Conservation (phyloP, 257 asterid species). For the Craterostigma plantagineum region DNA sequence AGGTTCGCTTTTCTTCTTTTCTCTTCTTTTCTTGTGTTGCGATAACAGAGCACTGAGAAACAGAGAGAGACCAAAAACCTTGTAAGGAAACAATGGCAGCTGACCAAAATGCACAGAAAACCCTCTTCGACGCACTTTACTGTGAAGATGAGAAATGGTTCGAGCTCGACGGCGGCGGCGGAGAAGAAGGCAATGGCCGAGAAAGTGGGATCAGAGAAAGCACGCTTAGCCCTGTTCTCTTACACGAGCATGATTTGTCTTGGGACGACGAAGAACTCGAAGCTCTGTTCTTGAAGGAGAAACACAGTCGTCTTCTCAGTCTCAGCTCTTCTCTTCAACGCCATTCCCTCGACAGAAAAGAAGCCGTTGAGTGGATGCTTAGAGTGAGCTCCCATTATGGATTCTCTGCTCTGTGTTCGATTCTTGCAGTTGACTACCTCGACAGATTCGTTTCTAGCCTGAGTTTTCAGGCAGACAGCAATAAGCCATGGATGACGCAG, state of each 20-base stretch:
- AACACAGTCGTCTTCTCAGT: conserved; percentile 13
- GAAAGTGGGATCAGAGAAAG: conserved; percentile 6
- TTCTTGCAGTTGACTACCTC: conserved; percentile 57
- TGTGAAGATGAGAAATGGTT: conserved; percentile 43
- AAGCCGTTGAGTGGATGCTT: conserved; percentile 54
- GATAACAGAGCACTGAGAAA: conserved; percentile 17
- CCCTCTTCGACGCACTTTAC: conserved; percentile 30
- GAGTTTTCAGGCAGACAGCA: conserved; percentile 14
- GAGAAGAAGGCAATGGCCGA: not conserved
- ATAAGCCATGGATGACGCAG: conserved; percentile 59
- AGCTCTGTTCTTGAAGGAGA: conserved; percentile 52
- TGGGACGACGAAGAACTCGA: conserved; percentile 66
- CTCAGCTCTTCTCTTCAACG: not conserved
- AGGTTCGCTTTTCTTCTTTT: conserved; percentile 19
- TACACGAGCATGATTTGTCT: conserved; percentile 41
- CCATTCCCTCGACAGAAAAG: conserved; percentile 17
- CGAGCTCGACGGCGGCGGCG: conserved; percentile 7
- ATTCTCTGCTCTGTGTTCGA: conserved; percentile 51
- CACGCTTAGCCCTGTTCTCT: conserved; percentile 17
- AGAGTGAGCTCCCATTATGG: conserved; percentile 29
- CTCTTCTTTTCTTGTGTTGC: conserved; percentile 5
- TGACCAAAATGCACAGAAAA: conserved; percentile 17
- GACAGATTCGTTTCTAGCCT: conserved; percentile 36
- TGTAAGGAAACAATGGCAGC: conserved; percentile 25
- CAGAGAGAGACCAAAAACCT: not conserved